phyloP scores from a whole-genome alignment of 1,139 yeast genomes.

The Saccharomycopsis crataegensis region DNA sequence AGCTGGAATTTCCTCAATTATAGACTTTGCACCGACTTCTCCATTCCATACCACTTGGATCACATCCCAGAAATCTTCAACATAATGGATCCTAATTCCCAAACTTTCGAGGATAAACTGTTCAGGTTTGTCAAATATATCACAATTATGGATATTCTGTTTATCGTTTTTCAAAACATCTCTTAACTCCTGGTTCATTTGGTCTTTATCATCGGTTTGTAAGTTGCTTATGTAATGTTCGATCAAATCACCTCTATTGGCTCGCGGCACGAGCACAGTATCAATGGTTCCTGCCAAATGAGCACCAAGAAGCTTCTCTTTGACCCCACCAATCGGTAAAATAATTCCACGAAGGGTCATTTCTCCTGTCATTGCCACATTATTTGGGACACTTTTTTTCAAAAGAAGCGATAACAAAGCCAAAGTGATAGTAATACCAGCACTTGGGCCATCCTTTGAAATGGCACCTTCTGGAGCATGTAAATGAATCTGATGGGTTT shows the following conservation, averaged over 20 bases:
- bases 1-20: too few relatives aligned
- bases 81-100: conserved; percentile 55
- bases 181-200: conserved; percentile 23
- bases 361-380: conserved; percentile 91
- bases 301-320: conserved; percentile 81
- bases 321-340: conserved; percentile 83
- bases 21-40: not conserved
- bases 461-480: conserved; percentile 90
- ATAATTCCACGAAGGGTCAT: conserved; percentile 81
- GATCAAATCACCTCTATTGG: conserved; percentile 64
- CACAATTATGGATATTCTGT: conserved; percentile 13
- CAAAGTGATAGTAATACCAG: conserved; percentile 85
- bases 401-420: conserved; percentile 68
- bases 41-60: conserved; percentile 60
- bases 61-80: conserved; percentile 75
- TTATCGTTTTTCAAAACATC: conserved; percentile 21
- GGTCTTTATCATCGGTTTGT: conserved; percentile 14
- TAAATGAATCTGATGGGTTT: conserved; percentile 59
- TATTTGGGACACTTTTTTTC: conserved; percentile 56
- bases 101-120: conserved; percentile 38
- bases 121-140: conserved; percentile 36
- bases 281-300: conserved; percentile 60
- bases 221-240: conserved; percentile 32
- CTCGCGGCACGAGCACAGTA: conserved; percentile 60
- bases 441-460: conserved; percentile 90